Evolutionary conservation across 768 basidiomycete species (phyloP).

Genomic region (Clavulina sp.): DNA sequence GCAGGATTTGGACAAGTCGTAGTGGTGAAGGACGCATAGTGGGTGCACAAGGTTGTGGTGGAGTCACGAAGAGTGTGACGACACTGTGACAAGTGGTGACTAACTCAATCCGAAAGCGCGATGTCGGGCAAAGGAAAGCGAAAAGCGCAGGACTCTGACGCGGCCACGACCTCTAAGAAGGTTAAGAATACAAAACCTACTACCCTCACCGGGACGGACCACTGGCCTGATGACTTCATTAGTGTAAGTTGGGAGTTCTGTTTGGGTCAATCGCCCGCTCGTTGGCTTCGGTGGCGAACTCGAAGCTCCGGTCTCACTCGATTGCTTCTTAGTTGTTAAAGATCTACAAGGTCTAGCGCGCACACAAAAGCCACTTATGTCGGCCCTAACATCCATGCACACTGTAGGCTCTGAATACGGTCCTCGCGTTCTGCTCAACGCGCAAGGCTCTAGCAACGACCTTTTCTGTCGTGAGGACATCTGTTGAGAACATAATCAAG

Average conservation of each 20-base stretch:
- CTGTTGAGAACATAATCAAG: constrained; percentile 67
- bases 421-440: constrained; percentile 72
- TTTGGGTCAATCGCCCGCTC: too few species aligned
- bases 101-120: too few species aligned
- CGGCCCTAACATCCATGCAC: not conserved
- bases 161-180: not conserved
- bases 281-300: too few species aligned
- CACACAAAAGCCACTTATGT: not conserved
- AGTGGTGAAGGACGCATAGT: constrained; percentile 21
- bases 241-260: constrained; percentile 25
- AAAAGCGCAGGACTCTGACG: constrained; percentile 9
- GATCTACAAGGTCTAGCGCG: constrained; percentile 27
- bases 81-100: too few species aligned
- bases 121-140: constrained; percentile 3
- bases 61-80: too few species aligned
- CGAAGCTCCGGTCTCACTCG: constrained; percentile 1
- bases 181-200: not conserved
- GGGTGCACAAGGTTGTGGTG: not conserved
- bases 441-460: constrained; percentile 66
- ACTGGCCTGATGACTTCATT: constrained; percentile 52
- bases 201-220: constrained; percentile 3
- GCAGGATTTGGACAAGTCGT: constrained; percentile 24
- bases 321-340: constrained; percentile 34
- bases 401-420: constrained; percentile 65
- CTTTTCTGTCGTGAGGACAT: constrained; percentile 52